Percentiles rank a stretch among this genome's conserved stretches.
phyloP scores from a whole-genome alignment of 148 eudicot genomes.

The Rhododendron molle region DNA sequence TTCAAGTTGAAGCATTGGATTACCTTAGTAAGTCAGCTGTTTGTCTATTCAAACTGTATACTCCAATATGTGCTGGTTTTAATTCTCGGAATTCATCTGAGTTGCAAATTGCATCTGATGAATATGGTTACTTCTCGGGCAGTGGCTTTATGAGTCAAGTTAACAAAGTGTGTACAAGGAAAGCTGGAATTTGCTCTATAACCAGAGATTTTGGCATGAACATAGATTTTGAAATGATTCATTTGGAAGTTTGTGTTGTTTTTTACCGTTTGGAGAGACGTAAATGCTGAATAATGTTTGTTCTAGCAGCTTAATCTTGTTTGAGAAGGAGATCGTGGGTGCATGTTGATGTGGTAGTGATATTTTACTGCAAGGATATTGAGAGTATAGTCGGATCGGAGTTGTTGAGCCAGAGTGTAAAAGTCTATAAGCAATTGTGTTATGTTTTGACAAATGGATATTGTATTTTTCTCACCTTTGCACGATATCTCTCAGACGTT shows the following conservation, averaged over 20 bases:
- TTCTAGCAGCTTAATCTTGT: not conserved
- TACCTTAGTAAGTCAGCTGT: not conserved
- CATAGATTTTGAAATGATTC: not conserved
- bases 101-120: slow-evolving; percentile 1
- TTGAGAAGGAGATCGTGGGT: not conserved
- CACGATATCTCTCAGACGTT: not conserved
- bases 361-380: not conserved
- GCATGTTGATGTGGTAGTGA: too few relatives aligned
- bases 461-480: not conserved
- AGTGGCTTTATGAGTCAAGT: not conserved
- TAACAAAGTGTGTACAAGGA: not conserved
- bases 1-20: not conserved
- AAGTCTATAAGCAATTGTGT: not conserved
- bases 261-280: not conserved
- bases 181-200: slow-evolving; percentile 6
- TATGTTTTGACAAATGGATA: not conserved
- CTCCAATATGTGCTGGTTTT: not conserved
- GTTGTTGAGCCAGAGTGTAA: not conserved
- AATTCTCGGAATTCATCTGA: not conserved
- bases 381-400: not conserved
- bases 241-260: not conserved
- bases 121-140: not conserved
- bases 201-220: slow-evolving; percentile 24
- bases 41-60: not conserved
- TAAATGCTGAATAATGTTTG: not conserved